Evolutionary conservation across 768 basidiomycete genomes (phyloP), one percentile per base, ranked within the genome.

Genomic region (Termitomyces sp.): DNA sequence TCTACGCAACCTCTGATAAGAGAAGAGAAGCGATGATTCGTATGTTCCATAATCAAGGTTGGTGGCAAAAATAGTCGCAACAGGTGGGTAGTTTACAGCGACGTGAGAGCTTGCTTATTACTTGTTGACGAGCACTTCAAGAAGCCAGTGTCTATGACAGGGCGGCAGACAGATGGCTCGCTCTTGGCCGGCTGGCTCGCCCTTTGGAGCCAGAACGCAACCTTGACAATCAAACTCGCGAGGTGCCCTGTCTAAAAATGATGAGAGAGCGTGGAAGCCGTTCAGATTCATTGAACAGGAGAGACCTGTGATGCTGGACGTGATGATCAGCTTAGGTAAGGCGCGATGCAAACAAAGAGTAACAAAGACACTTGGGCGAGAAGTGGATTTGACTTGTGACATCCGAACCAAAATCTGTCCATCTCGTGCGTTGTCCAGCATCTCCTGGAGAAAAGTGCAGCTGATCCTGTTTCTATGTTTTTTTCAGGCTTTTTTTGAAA

Each of bases 341-440:
- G 49, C 35, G 35, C 18, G 24, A 53, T 57, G 68, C 73, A 76
- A 76, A 75, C 74, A 76, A 75, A 69, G 68, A 45, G 59, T 70
- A 76, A 76, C 75, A 77, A 71, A 72, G 72, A 68, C 65, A 64
- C 50, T 53, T 56, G 60, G 57, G 38, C 49, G 36, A 53, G 33
- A 53, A 53, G 50, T 36, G 50, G 58, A 59, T 63, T 50, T 60
- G 49, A 59, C 58, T 56, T 58, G 49, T 58, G 51, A 61, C 60
- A 61, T 61, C 56, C 53, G 51, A 33, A 46, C 53, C 49, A 61
- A 54, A 60, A 61, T 66, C 61, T 58, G 35, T 49, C 42, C 46
- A 59, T 56, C 56, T 44, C 33, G 60, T 64, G 6, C 24, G 65
- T 58, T 36, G 7, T 24, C 45, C 47, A 38, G 47, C 35, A 2